Evolutionary conservation across 192 early-diverging fungal species (phyloP).

Genomic region (Coemansia umbellata): DNA sequence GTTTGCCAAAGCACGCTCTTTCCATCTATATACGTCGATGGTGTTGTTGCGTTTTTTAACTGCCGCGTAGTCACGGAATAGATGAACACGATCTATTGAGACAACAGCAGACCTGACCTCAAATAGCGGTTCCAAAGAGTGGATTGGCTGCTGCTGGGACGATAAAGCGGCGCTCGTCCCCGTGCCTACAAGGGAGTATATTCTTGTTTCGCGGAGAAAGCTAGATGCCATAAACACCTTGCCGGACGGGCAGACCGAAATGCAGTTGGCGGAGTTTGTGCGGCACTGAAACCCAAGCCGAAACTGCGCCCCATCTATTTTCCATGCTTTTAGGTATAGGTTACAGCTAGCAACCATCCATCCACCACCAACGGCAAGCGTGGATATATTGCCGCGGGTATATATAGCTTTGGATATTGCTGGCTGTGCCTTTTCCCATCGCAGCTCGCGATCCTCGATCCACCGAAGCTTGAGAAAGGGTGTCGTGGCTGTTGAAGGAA

Average conservation of each 20-base stretch:
- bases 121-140: not conserved
- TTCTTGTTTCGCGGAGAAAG: constrained; percentile 10
- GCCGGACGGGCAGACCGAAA: constrained; percentile 16
- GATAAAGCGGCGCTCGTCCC: no score
- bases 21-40: constrained; percentile 13
- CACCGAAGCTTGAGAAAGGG: not conserved
- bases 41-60: constrained; percentile 3
- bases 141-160: no score
- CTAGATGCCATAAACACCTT: constrained; percentile 7
- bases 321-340: constrained; percentile 1
- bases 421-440: constrained; percentile 8
- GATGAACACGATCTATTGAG: constrained; percentile 8
- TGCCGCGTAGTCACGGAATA: constrained; percentile 4
- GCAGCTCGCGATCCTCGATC: constrained; percentile 12
- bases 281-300: not conserved
- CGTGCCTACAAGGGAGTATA: constrained; percentile 8
- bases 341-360: constrained; percentile 14
- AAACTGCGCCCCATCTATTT: not conserved
- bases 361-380: constrained; percentile 1
- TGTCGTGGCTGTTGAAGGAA: not conserved
- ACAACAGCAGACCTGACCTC: not conserved
- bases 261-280: constrained; percentile 7
- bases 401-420: no score
- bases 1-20: not conserved
- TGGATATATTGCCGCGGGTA: constrained; percentile 4